Evolutionary conservation across 768 basidiomycete genomes (phyloP).

Genomic region (Calvatia gigantea): DNA sequence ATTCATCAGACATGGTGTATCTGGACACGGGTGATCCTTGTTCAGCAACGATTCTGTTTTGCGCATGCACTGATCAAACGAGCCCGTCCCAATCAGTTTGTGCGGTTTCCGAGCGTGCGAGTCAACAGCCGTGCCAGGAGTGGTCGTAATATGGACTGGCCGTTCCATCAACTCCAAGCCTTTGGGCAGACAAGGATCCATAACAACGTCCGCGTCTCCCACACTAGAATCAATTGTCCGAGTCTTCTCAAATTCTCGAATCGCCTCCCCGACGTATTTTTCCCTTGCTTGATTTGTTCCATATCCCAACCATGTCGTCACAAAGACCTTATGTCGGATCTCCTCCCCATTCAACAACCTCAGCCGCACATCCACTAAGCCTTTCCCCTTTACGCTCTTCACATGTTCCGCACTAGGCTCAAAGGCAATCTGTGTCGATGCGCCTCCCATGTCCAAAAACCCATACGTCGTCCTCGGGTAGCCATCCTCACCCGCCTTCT

Average conservation of each 20-base stretch:
- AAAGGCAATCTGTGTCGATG: conserved; percentile 98
- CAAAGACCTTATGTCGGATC: conserved; percentile 90
- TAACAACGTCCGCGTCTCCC: conserved; percentile 38
- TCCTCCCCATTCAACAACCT: conserved; percentile 81
- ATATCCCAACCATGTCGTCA: conserved; percentile 98
- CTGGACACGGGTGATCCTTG: conserved; percentile 77
- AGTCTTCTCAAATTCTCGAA: conserved; percentile 52
- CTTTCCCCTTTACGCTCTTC: conserved; percentile 53
- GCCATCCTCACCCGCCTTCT: conserved; percentile 33
- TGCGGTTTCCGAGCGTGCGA: conserved; percentile 50
- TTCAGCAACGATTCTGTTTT: conserved; percentile 78
- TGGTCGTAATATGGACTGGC: conserved; percentile 40
- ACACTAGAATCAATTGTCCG: conserved; percentile 27
- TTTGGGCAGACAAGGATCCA: conserved; percentile 89
- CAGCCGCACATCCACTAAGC: conserved; percentile 77
- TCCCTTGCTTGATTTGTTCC: conserved; percentile 97
- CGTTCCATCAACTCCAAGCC: conserved; percentile 60
- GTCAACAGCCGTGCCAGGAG: conserved; percentile 17
- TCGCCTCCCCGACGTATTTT: conserved; percentile 74
- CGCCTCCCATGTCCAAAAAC: conserved; percentile 99
- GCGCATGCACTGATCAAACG: conserved; percentile 80
- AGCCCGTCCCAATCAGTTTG: conserved; percentile 80
- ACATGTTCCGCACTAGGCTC: conserved; percentile 70
- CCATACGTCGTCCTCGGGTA: conserved; percentile 77
- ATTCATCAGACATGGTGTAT: conserved; percentile 88